Conservation (phyloP, 2,329 filamentous ascomycete genomes). For the Elsinoe necatrix region DNA sequence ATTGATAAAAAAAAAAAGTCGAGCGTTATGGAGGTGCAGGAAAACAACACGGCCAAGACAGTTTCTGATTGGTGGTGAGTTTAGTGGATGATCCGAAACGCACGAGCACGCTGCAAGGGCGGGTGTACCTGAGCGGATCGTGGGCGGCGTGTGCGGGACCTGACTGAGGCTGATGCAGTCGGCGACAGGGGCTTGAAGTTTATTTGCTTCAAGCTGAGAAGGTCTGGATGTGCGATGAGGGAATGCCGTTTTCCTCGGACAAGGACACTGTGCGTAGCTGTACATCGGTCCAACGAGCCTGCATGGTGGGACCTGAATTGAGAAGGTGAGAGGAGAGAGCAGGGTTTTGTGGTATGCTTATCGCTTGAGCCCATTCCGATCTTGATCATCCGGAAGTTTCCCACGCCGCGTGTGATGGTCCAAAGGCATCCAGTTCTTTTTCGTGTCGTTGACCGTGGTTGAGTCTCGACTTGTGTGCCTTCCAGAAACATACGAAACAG, state of each 20-base stretch:
- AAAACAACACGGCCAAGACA: conserved; percentile 14
- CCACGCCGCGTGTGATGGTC: conserved; percentile 8
- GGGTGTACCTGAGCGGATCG: conserved; percentile 14
- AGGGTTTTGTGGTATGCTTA: conserved; percentile 9
- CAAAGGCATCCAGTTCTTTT: background rate
- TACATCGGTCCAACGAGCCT: conserved; percentile 1
- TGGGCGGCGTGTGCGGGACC: conserved; percentile 12
- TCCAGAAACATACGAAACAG: conserved; percentile 14
- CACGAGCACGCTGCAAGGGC: conserved; percentile 13
- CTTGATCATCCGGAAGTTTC: conserved; percentile 9
- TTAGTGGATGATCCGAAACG: conserved; percentile 12
- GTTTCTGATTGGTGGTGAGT: conserved; percentile 11
- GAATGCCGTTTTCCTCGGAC: conserved; percentile 8
- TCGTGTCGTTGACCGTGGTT: background rate
- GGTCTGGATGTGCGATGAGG: conserved; percentile 13
- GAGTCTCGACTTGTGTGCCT: background rate
- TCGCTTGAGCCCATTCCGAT: conserved; percentile 1
- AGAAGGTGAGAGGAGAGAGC: background rate
- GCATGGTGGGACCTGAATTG: background rate
- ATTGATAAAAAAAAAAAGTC: conserved; percentile 13
- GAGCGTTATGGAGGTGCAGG: conserved; percentile 10
- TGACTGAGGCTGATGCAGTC: conserved; percentile 14
- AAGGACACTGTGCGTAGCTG: background rate
- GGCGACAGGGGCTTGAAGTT: conserved; percentile 14
- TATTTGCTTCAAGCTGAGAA: background rate